These are phyloP conservation scores for Phaeotremella fagi DNA, from an alignment of 768 basidiomycete genomes.

Conservation along the genomic window DNA sequence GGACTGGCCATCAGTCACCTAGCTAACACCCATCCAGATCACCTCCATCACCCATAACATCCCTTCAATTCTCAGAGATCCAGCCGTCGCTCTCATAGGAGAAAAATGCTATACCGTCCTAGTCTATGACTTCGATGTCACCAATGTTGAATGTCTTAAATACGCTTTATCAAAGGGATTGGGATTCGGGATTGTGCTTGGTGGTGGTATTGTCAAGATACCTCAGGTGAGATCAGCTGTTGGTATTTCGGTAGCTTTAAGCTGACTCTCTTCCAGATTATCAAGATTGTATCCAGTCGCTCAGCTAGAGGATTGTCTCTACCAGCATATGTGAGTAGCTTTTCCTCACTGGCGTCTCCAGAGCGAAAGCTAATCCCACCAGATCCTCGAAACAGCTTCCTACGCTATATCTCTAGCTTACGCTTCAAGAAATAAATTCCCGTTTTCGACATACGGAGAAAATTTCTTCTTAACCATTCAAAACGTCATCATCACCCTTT, in stretches of 20 bases:
- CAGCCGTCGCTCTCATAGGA: conserved; percentile 76
- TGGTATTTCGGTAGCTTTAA: background rate
- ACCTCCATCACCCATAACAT: conserved; percentile 65
- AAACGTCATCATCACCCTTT: conserved; percentile 79
- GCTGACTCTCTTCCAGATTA: conserved; percentile 6
- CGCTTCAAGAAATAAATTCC: conserved; percentile 75
- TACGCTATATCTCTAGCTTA: conserved; percentile 88
- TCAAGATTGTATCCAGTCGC: conserved; percentile 43
- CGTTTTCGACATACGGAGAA: conserved; percentile 97
- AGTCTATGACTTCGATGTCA: conserved; percentile 75
- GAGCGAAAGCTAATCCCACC: background rate
- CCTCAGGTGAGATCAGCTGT: conserved; percentile 62
- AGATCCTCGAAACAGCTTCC: conserved; percentile 73
- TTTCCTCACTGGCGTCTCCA: background rate
- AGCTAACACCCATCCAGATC: conserved; percentile 16
- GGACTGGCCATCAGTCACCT: background rate
- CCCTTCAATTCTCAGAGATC: conserved; percentile 77
- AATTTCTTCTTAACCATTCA: conserved; percentile 89
- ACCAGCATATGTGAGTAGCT: conserved; percentile 60
- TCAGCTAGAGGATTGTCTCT: conserved; percentile 86
- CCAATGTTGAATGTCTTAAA: conserved; percentile 77
- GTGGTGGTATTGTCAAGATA: conserved; percentile 89
- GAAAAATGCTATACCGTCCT: conserved; percentile 88
- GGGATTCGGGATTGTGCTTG: conserved; percentile 85
- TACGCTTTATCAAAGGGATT: conserved; percentile 87